Percentiles rank a stretch among this genome's conserved stretches.
Conservation (phyloP, 2,329 filamentous ascomycete species). For the Colletotrichum lentis region DNA sequence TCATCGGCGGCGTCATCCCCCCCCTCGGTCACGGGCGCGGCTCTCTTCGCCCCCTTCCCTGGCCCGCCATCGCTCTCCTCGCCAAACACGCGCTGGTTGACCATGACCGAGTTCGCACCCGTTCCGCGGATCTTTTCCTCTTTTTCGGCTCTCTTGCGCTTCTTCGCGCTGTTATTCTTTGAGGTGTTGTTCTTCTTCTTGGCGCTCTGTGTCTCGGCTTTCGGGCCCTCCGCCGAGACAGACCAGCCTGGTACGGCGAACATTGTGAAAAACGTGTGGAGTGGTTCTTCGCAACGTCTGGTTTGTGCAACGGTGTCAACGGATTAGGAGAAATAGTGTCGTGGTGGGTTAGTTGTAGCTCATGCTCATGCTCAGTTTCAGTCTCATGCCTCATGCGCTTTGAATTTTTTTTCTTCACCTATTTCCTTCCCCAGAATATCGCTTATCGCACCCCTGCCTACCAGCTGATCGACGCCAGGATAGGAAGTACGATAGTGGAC, state of each 20-base stretch:
- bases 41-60: constrained; percentile 32
- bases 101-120: constrained; percentile 74
- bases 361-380: constrained; percentile 12
- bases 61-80: constrained; percentile 61
- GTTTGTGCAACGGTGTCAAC: not conserved
- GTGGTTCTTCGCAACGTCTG: too few relatives aligned
- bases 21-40: constrained; percentile 38
- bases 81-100: constrained; percentile 81
- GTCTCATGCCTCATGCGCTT: constrained; percentile 26
- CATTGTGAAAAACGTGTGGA: constrained; percentile 61
- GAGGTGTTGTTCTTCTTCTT: constrained; percentile 50
- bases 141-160: constrained; percentile 48
- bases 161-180: constrained; percentile 62
- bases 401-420: constrained; percentile 35
- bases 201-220: constrained; percentile 64
- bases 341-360: constrained; percentile 18
- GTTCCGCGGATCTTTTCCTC: constrained; percentile 60
- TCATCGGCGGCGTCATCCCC: constrained; percentile 34
- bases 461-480: constrained; percentile 35
- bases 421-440: constrained; percentile 16
- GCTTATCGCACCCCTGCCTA: constrained; percentile 32
- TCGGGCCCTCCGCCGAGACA: constrained; percentile 74
- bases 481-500: constrained; percentile 19
- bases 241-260: constrained; percentile 96
- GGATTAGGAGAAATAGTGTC: not conserved